Base-by-base conservation (phyloP, 805 yeast genomes). In the Barnettozyma vustinii region DNA sequence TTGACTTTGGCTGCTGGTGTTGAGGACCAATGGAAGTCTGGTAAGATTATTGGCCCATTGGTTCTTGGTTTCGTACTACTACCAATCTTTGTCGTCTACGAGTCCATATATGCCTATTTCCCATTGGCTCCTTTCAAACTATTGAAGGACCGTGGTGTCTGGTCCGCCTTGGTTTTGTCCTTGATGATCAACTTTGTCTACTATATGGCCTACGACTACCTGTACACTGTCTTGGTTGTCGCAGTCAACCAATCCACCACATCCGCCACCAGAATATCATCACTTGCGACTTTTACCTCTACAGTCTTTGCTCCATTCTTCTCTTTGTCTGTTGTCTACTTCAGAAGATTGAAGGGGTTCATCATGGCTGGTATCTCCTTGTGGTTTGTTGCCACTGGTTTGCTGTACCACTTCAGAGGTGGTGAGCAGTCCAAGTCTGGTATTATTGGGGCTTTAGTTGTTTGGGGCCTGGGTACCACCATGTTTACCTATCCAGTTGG, bases 1-100 rank as follows among this genome's bases (percentile, higher is more conserved):
- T 72, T 87, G 55, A 85, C 94, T 12, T 65, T 87, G 27, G 91
- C 91, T 12, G 91, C 88, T 54, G 90, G 90, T 52, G 61, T 66
- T 33, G 42, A 59, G 1, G 54, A 68, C 2, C 70, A 72, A 45
- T 87, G 95, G 95, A 59, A 68, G 46, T 68, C 71, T 50, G 87
- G 80, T 16, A 70, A 77, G 41, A 73, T 83, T 55, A 80, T 87
- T 56, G 92, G 75, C 7, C 89, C 91, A 2, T 66, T 85, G 45
- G 86, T 83, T 19, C 60, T 87, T 48, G 94, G 95, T 2, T 72
- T 79, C 54, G 75, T 72, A 19, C 63, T 81, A 27, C 61, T 84
- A 46, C 87, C 89, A 7, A 62, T 74, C n/a, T 79, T 83, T 49
- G 58, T 74, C 15, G n/a, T 64, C 19, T 84, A 85, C 82, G 94